phyloP scores from a whole-genome alignment of 2,329 filamentous ascomycete species.

The Periconia digitata region DNA sequence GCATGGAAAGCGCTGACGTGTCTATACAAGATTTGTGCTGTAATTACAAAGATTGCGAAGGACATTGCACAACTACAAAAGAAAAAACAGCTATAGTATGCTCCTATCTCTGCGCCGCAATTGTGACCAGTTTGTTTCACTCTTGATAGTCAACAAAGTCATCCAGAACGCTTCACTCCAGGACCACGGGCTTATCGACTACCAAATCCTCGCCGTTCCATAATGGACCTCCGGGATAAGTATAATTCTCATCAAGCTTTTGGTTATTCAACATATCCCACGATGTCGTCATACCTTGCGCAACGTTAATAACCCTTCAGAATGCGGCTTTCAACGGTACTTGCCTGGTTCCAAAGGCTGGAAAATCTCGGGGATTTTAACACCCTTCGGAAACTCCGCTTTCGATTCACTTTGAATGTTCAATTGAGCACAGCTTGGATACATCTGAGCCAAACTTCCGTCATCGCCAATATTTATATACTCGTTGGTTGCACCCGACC shows the following conservation, averaged over 20 bases:
- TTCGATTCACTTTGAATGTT: constrained; percentile 2
- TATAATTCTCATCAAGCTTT: constrained; percentile 2
- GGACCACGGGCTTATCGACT: background rate
- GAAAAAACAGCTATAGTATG: too few relatives aligned
- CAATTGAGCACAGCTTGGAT: constrained; percentile 7
- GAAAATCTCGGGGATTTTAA: constrained; percentile 9
- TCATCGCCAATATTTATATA: background rate
- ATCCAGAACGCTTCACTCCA: background rate
- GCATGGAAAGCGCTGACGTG: too few relatives aligned
- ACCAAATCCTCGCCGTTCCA: constrained; percentile 9
- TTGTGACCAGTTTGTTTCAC: too few relatives aligned
- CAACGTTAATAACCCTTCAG: background rate
- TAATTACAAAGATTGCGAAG: too few relatives aligned
- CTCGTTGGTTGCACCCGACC: background rate
- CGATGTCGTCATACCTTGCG: background rate
- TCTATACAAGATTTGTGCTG: too few relatives aligned
- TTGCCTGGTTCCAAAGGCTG: background rate
- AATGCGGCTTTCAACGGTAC: background rate
- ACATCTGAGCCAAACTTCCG: constrained; percentile 2
- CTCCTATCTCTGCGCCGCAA: too few relatives aligned
- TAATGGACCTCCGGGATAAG: constrained; percentile 4
- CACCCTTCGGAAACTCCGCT: constrained; percentile 3
- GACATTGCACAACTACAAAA: too few relatives aligned
- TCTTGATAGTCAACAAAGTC: too few relatives aligned
- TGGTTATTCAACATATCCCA: background rate